These are phyloP conservation scores for Pyrenophora seminiperda DNA, from an alignment of 2,329 filamentous ascomycete genomes.

Conservation along the genomic window DNA sequence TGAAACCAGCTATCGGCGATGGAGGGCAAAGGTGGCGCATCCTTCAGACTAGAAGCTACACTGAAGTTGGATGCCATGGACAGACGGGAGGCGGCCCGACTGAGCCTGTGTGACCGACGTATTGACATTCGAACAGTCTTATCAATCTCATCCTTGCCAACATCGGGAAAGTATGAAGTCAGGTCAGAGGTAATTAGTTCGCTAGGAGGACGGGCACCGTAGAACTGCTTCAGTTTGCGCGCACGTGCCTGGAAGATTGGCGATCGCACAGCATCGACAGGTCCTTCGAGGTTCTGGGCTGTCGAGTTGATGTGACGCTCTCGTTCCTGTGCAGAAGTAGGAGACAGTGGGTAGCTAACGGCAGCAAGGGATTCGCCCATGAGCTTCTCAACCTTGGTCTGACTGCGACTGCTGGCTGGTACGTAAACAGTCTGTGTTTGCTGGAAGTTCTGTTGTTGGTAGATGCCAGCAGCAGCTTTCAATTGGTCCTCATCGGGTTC, in stretches of 20 bases:
- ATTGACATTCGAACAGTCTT: conserved; percentile 92
- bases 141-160: conserved; percentile 92
- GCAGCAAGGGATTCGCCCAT: conserved; percentile 86
- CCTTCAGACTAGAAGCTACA: conserved; percentile 87
- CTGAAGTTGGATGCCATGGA: conserved; percentile 94
- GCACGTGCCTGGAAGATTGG: conserved; percentile 51
- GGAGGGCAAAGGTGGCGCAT: conserved; percentile 92
- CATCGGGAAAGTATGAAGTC: conserved; percentile 95
- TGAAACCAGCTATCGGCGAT: conserved; percentile 93
- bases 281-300: conserved; percentile 55
- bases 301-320: conserved; percentile 66
- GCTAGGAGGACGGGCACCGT: conserved; percentile 89
- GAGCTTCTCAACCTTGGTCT: conserved; percentile 85
- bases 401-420: conserved; percentile 74
- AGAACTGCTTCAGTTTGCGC: conserved; percentile 75
- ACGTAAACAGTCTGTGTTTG: conserved; percentile 67
- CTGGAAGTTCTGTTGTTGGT: conserved; percentile 77
- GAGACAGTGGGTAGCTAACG: conserved; percentile 85
- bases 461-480: conserved; percentile 84
- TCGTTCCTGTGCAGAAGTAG: conserved; percentile 69
- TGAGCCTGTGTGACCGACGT: conserved; percentile 85
- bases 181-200: conserved; percentile 97
- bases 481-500: conserved; percentile 88
- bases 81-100: conserved; percentile 88
- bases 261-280: conserved; percentile 36